Conservation (phyloP, 768 basidiomycete species). For the Lentinula aciculospora region DNA sequence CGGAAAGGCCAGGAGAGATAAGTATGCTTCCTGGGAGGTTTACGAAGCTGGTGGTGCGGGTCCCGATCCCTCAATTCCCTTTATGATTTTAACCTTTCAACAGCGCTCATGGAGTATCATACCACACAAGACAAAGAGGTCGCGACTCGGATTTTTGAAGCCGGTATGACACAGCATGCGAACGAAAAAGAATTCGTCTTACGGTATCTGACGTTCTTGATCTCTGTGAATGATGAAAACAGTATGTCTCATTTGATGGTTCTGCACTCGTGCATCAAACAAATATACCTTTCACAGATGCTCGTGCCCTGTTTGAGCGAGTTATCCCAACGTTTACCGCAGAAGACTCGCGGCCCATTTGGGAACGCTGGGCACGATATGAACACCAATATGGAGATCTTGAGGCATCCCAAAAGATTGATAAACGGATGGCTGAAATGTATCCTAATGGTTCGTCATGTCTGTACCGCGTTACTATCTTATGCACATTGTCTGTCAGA, state of each 20-base stretch:
- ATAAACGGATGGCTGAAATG: slow-evolving; percentile 81
- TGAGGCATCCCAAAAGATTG: slow-evolving; percentile 81
- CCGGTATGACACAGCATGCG: slow-evolving; percentile 79
- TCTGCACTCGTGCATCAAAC: background rate
- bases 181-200: slow-evolving; percentile 83
- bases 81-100: background rate
- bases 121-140: slow-evolving; percentile 72
- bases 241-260: slow-evolving; percentile 54
- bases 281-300: slow-evolving; percentile 52
- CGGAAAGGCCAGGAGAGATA: slow-evolving; percentile 70
- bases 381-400: slow-evolving; percentile 96
- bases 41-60: slow-evolving; percentile 84
- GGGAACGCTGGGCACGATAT: slow-evolving; percentile 95
- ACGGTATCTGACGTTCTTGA: slow-evolving; percentile 87
- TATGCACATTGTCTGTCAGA: slow-evolving; percentile 39
- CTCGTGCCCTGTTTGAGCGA: slow-evolving; percentile 91
- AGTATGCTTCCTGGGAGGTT: slow-evolving; percentile 84
- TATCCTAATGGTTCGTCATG: slow-evolving; percentile 70
- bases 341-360: slow-evolving; percentile 78
- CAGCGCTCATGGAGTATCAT: slow-evolving; percentile 95
- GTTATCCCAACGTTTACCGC: slow-evolving; percentile 73
- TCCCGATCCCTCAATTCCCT: slow-evolving; percentile 2
- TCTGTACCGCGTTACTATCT: background rate
- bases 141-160: slow-evolving; percentile 89
- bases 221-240: slow-evolving; percentile 91